These are phyloP conservation scores for Athelia sp. DNA, from an alignment of 1,284 basidiomycete genomes.

Conservation along the genomic window DNA sequence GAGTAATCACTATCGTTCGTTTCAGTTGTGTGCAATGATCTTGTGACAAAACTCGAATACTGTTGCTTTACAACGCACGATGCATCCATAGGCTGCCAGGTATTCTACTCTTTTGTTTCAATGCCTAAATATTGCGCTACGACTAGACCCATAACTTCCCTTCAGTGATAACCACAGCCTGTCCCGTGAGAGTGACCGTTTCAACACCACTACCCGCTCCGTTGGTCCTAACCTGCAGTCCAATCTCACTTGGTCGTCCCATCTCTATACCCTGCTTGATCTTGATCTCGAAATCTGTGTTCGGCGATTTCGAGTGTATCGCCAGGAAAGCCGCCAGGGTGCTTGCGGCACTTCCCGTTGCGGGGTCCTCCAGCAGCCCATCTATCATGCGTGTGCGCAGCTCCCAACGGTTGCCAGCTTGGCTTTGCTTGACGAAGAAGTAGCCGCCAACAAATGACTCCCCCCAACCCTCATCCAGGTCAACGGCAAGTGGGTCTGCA, in stretches of 20 bases:
- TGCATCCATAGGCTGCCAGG: too few relatives aligned
- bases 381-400: constrained; percentile 36
- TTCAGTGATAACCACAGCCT: constrained; percentile 33
- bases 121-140: background rate
- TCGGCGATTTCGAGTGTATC: constrained; percentile 26
- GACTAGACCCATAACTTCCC: constrained; percentile 12
- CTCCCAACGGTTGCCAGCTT: constrained; percentile 14
- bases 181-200: constrained; percentile 30
- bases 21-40: too few relatives aligned
- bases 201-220: constrained; percentile 21
- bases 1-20: too few relatives aligned
- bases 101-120: too few relatives aligned
- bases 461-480: constrained; percentile 23
- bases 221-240: constrained; percentile 28
- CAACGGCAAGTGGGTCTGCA: constrained; percentile 14
- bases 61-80: too few relatives aligned
- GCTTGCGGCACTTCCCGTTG: constrained; percentile 41
- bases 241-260: constrained; percentile 37
- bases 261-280: constrained; percentile 41
- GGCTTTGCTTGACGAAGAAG: constrained; percentile 23
- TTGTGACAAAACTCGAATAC: too few relatives aligned
- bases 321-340: constrained; percentile 35
- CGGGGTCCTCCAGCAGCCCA: constrained; percentile 35
- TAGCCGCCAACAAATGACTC: constrained; percentile 34
- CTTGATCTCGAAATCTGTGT: constrained; percentile 22